Conservation (phyloP, 2,329 filamentous ascomycete genomes). For the Epichloe coenophiala region DNA sequence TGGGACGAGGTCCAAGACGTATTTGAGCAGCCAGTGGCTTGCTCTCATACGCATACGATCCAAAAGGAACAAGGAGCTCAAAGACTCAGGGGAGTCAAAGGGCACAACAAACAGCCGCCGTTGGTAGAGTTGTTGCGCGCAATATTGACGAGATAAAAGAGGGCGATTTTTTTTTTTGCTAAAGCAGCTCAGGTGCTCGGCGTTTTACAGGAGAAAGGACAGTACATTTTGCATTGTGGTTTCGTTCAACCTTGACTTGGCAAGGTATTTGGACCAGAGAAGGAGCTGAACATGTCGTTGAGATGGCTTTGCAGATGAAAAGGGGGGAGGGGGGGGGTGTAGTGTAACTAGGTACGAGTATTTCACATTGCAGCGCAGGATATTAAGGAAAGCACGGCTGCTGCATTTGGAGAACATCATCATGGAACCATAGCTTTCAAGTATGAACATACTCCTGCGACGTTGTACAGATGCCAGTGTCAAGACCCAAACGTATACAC, state of each 20-base stretch:
- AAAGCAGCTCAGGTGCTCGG: constrained; percentile 4
- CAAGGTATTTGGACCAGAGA: background rate
- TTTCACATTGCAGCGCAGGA: background rate
- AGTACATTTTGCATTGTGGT: background rate
- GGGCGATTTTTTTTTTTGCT: background rate
- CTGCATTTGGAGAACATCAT: background rate
- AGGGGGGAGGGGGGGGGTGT: too few relatives aligned
- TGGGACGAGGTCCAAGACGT: background rate
- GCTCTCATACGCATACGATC: background rate
- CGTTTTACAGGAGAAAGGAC: constrained; percentile 2
- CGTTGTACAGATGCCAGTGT: background rate
- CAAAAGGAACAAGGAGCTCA: background rate
- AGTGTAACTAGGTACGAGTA: background rate
- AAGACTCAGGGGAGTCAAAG: background rate
- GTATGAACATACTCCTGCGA: too few relatives aligned
- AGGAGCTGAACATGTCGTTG: background rate
- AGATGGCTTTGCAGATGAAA: background rate
- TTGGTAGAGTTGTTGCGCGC: background rate
- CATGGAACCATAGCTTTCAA: too few relatives aligned
- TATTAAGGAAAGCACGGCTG: background rate
- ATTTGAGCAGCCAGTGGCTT: background rate
- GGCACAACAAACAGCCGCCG: background rate
- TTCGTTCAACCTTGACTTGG: background rate
- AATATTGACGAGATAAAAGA: background rate
- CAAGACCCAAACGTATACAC: background rate